Evolutionary conservation across 108 stramenopile genomes (phyloP).

Genomic region (Nitzschia putrida): DNA sequence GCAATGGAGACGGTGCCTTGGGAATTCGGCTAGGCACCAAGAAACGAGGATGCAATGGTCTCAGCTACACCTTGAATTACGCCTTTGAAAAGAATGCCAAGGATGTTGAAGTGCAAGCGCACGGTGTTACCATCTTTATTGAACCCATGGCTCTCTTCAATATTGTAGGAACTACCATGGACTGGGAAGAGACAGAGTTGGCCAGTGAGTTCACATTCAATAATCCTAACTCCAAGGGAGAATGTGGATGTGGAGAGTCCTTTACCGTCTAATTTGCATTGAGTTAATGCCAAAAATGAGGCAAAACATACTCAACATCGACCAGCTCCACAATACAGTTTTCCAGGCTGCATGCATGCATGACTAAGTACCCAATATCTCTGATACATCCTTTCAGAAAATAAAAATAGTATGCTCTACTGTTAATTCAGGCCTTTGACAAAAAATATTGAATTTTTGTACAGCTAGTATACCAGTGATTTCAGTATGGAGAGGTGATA

Average conservation of each 20-base stretch:
- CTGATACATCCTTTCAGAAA: neutral
- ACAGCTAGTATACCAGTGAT: no score
- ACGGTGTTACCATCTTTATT: constrained; percentile 91
- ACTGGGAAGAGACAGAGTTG: constrained; percentile 95
- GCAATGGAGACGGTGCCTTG: constrained; percentile 57
- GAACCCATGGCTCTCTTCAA: constrained; percentile 98
- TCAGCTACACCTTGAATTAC: constrained; percentile 98
- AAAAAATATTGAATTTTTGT: no score
- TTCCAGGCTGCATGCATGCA: neutral
- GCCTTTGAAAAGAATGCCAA: constrained; percentile 69
- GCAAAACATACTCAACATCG: neutral
- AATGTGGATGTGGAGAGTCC: constrained; percentile 99
- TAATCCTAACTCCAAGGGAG: constrained; percentile 98
- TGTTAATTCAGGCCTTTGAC: no score
- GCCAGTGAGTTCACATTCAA: constrained; percentile 97
- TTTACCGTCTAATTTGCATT: constrained; percentile 83
- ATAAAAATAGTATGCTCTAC: no score
- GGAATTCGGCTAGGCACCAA: constrained; percentile 96
- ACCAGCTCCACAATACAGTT: neutral
- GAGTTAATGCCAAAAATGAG: neutral
- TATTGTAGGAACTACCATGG: constrained; percentile 97
- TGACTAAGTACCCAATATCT: no score
- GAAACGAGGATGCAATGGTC: constrained; percentile 97
- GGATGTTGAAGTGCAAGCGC: constrained; percentile 59
- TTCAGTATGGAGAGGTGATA: no score